A percentile compares a stretch with the other conserved stretches of the same genome.
These are phyloP conservation scores for Trichophyton rubrum DNA, from an alignment of 2,329 filamentous ascomycete species.

Conservation along the genomic window DNA sequence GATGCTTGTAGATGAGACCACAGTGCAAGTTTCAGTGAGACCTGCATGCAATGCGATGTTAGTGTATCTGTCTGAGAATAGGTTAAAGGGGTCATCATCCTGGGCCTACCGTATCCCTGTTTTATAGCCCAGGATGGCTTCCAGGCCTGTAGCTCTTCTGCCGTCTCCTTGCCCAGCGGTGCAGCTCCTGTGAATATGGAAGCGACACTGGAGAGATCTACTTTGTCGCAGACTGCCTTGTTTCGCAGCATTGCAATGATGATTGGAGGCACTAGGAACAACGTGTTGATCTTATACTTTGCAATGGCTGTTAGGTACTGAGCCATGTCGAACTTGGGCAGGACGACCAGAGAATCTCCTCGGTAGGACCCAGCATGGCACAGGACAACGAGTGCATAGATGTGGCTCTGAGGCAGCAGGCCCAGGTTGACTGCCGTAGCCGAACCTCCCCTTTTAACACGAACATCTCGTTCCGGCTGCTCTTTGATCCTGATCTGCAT, in stretches of 20 bases:
- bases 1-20: conserved; percentile 46
- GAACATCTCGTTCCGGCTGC: conserved; percentile 20
- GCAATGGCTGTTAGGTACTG: conserved; percentile 52
- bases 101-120: conserved; percentile 54
- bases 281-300: conserved; percentile 52
- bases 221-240: conserved; percentile 48
- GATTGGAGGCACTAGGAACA: conserved; percentile 68
- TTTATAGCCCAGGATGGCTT: conserved; percentile 54
- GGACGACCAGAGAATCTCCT: conserved; percentile 60
- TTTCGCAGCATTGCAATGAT: conserved; percentile 64
- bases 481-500: conserved; percentile 49
- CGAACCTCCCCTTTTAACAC: conserved; percentile 25
- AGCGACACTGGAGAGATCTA: conserved; percentile 57
- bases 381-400: conserved; percentile 64
- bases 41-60: conserved; percentile 37
- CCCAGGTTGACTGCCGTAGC: conserved; percentile 50
- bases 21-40: conserved; percentile 64
- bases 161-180: conserved; percentile 61
- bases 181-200: conserved; percentile 64
- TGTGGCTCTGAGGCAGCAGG: conserved; percentile 69
- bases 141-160: conserved; percentile 47
- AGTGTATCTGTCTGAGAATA: not conserved
- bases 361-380: conserved; percentile 53
- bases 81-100: not conserved
- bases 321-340: conserved; percentile 62